A percentile compares a stretch with the other conserved stretches of the same genome.
Conservation (phyloP, 75 land plant species). For the Cryptomeria japonica region DNA sequence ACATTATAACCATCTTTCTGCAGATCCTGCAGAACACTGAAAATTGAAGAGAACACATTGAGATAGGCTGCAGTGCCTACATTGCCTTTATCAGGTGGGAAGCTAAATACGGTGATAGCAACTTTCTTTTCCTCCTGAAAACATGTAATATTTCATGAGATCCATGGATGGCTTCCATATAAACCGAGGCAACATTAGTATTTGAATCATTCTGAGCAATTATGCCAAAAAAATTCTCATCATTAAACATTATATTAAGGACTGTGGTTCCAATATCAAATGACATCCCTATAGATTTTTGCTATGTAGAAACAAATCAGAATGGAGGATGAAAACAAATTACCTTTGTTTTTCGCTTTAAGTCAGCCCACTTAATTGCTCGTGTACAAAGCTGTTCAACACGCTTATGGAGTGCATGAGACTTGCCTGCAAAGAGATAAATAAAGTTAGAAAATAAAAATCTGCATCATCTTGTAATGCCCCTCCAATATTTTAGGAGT, state of each 20-base stretch:
- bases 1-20: slow-evolving; percentile 83
- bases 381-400: slow-evolving; percentile 98
- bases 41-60: slow-evolving; percentile 95
- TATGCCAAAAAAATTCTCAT: background rate
- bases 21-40: slow-evolving; percentile 82
- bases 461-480: background rate
- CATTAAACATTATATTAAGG: background rate
- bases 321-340: background rate
- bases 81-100: slow-evolving; percentile 99
- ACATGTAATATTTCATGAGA: background rate
- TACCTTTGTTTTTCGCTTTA: slow-evolving; percentile 91
- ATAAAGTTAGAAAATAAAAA: background rate
- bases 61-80: slow-evolving; percentile 99
- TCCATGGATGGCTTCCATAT: slow-evolving; percentile 2
- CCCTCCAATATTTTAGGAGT: background rate
- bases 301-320: background rate
- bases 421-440: slow-evolving; percentile 67
- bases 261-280: background rate
- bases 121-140: slow-evolving; percentile 89
- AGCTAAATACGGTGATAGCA: slow-evolving; percentile 99
- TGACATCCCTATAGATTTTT: background rate
- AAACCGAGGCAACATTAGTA: background rate
- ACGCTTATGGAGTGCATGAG: slow-evolving; percentile 98
- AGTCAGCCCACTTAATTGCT: slow-evolving; percentile 91
- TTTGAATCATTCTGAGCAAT: background rate